phyloP scores from a whole-genome alignment of 2,329 filamentous ascomycete genomes.

The Trichoderma sp. region DNA sequence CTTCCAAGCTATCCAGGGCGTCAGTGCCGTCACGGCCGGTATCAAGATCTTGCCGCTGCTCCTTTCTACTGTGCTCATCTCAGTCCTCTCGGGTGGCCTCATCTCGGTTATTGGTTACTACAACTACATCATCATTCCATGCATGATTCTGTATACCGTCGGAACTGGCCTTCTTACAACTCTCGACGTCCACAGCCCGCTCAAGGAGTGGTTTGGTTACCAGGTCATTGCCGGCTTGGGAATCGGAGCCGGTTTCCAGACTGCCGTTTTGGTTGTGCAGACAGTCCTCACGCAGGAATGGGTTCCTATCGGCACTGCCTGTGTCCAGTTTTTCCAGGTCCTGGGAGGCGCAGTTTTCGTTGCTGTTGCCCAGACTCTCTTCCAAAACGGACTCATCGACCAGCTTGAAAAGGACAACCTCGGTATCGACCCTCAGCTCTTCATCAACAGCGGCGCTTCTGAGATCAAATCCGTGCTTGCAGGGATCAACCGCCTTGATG shows the following conservation, averaged over 20 bases:
- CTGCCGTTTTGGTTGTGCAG: conserved; percentile 50
- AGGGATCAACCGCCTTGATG: conserved; percentile 40
- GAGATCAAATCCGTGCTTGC: conserved; percentile 46
- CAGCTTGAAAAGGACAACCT: conserved; percentile 46
- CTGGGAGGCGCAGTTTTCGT: conserved; percentile 66
- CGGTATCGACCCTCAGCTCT: conserved; percentile 44
- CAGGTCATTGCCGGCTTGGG: conserved; percentile 56
- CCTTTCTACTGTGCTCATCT: conserved; percentile 48
- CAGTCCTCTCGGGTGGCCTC: conserved; percentile 42
- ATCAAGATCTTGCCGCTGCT: conserved; percentile 54
- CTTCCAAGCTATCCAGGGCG: conserved; percentile 53
- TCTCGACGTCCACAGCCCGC: conserved; percentile 44
- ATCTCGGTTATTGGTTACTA: conserved; percentile 45
- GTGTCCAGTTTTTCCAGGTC: conserved; percentile 59
- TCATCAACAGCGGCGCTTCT: conserved; percentile 53
- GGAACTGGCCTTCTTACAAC: conserved; percentile 56
- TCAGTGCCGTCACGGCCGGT: conserved; percentile 51
- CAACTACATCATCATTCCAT: conserved; percentile 40
- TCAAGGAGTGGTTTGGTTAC: conserved; percentile 55
- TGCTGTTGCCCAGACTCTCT: conserved; percentile 63
- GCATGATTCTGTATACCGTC: conserved; percentile 41
- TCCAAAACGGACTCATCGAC: conserved; percentile 60
- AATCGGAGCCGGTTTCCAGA: conserved; percentile 48
- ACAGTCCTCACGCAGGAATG: conserved; percentile 48
- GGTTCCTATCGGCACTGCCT: conserved; percentile 50